These are phyloP conservation scores for Penicillium riverlandense DNA, from an alignment of 495 filamentous ascomycete genomes.

Conservation along the genomic window DNA sequence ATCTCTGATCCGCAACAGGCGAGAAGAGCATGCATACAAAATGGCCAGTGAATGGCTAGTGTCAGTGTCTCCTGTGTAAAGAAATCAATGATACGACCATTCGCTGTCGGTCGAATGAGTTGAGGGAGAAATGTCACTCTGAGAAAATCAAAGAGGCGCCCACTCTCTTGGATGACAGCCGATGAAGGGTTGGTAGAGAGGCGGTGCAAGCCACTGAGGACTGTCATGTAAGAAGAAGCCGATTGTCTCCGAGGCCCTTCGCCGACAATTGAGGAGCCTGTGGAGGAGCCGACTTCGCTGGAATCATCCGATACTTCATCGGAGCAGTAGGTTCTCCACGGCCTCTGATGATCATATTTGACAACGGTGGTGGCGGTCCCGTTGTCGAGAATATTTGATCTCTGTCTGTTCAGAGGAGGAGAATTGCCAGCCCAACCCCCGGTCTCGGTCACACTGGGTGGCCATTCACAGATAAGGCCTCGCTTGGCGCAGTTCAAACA, in stretches of 20 bases:
- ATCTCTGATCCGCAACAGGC: slow-evolving; percentile 16
- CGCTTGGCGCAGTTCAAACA: slow-evolving; percentile 12
- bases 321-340: too few species aligned
- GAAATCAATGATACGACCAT: slow-evolving; percentile 2
- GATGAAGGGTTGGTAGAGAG: not conserved
- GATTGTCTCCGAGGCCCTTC: too few species aligned
- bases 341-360: too few species aligned
- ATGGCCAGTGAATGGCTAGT: slow-evolving; percentile 5
- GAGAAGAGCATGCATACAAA: slow-evolving; percentile 17
- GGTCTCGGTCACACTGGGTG: too few species aligned
- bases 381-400: not conserved
- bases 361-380: too few species aligned
- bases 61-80: slow-evolving; percentile 7
- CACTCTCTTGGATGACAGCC: slow-evolving; percentile 6
- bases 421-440: too few species aligned
- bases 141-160: slow-evolving; percentile 12
- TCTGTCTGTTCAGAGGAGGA: not conserved
- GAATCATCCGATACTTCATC: too few species aligned
- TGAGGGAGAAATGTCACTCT: slow-evolving; percentile 10
- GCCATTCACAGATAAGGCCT: slow-evolving; percentile 8
- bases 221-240: too few species aligned
- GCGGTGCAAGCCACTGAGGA: too few species aligned
- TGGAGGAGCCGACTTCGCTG: too few species aligned
- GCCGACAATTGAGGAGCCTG: too few species aligned
- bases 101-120: slow-evolving; percentile 9